Evolutionary conservation across 2,329 filamentous ascomycete species (phyloP).

Genomic region (Colletotrichum sp.): DNA sequence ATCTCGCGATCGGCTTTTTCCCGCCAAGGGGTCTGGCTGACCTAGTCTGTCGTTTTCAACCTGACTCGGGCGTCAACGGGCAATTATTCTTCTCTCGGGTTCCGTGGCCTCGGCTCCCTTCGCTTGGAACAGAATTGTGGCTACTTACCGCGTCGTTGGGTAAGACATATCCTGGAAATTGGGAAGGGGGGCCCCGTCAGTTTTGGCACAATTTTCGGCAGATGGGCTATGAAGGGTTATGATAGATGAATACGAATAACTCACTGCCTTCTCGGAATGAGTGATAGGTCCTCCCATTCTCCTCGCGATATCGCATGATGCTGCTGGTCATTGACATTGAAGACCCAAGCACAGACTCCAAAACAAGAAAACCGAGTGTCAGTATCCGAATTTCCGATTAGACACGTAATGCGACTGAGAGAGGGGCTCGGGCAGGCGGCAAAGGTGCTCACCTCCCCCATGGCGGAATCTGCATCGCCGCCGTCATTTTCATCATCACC

Average conservation of each 20-base stretch:
- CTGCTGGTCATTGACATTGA: constrained; percentile 39
- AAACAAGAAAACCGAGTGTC: neutral
- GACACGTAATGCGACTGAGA: neutral
- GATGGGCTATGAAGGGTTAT: neutral
- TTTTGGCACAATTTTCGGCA: neutral
- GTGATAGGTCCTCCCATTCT: constrained; percentile 45
- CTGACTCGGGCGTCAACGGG: neutral
- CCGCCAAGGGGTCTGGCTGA: neutral
- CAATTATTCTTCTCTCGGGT: neutral
- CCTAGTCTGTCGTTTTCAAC: constrained; percentile 29
- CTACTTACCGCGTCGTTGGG: constrained; percentile 29
- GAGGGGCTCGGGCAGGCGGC: neutral
- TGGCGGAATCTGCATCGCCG: neutral
- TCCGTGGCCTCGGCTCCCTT: neutral
- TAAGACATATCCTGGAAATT: constrained; percentile 26
- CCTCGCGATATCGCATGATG: constrained; percentile 40
- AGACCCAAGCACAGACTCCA: constrained; percentile 24
- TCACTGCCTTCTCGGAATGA: constrained; percentile 32
- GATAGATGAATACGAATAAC: neutral
- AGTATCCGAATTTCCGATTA: neutral
- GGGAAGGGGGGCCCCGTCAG: neutral
- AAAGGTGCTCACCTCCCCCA: neutral
- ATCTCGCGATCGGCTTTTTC: neutral
- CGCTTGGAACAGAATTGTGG: neutral
- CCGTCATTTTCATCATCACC: neutral